Evolutionary conservation across 2,329 filamentous ascomycete genomes (phyloP).

Genomic region (Aphanoascus verrucosus): DNA sequence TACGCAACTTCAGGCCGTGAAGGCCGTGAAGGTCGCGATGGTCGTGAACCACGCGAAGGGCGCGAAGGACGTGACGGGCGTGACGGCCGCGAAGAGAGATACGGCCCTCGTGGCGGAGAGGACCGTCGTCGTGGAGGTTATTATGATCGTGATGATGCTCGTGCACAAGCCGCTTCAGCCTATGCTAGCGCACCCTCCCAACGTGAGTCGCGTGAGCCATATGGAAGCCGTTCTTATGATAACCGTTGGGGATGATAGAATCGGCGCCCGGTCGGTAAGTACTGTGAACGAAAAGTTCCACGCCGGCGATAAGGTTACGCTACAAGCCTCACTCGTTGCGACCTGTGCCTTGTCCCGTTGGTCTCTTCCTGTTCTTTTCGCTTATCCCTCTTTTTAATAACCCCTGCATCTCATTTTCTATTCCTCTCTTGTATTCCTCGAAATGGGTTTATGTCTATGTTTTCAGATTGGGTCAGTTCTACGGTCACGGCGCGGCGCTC

Average conservation of each 20-base stretch:
- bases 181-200: slow-evolving; percentile 29
- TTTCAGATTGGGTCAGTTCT: slow-evolving; percentile 23
- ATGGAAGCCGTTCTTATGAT: slow-evolving; percentile 31
- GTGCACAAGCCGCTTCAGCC: slow-evolving; percentile 36
- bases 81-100: slow-evolving; percentile 31
- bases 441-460: slow-evolving; percentile 29
- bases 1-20: slow-evolving; percentile 39
- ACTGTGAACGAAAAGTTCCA: slow-evolving; percentile 4
- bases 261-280: slow-evolving; percentile 33
- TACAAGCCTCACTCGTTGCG: slow-evolving; percentile 5
- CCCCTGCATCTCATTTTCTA: slow-evolving; percentile 19
- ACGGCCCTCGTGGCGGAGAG: slow-evolving; percentile 39
- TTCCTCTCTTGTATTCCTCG: slow-evolving; percentile 26
- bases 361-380: slow-evolving; percentile 5
- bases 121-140: slow-evolving; percentile 40
- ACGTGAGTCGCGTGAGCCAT: slow-evolving; percentile 29
- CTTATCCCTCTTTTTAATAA: slow-evolving; percentile 9
- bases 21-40: slow-evolving; percentile 31
- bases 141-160: slow-evolving; percentile 42
- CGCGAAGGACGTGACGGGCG: slow-evolving; percentile 23
- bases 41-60: slow-evolving; percentile 40
- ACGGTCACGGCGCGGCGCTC: slow-evolving; percentile 30
- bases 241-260: slow-evolving; percentile 31
- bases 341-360: slow-evolving; percentile 1
- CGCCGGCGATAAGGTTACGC: slow-evolving; percentile 1